Evolutionary conservation across 192 early-diverging fungal species (phyloP).

Genomic region (Backusella circina): DNA sequence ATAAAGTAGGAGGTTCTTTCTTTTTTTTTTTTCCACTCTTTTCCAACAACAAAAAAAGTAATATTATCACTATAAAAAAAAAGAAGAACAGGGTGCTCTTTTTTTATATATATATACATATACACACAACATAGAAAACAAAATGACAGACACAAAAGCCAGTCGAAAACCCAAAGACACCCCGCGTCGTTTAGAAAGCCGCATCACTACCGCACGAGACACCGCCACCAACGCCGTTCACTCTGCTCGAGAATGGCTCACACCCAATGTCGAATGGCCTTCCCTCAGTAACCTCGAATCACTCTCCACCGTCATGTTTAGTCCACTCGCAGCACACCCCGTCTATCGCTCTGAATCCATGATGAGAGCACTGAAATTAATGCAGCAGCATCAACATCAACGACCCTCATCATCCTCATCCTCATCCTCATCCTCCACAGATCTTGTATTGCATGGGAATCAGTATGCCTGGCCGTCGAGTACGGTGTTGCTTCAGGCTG

Average conservation of each 20-base stretch:
- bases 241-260: conserved; percentile 33
- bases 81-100: neutral
- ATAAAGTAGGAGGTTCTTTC: neutral
- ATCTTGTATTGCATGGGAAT: conserved; percentile 10
- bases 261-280: neutral
- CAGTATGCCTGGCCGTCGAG: conserved; percentile 30
- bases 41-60: too few species aligned
- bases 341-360: conserved; percentile 51
- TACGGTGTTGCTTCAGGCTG: conserved; percentile 36
- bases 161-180: neutral
- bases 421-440: neutral
- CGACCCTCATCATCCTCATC: neutral
- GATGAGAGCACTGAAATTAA: conserved; percentile 46
- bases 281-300: conserved; percentile 29
- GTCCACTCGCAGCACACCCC: conserved; percentile 47
- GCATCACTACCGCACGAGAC: conserved; percentile 12
- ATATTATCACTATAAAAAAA: neutral
- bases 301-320: conserved; percentile 45
- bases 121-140: too few species aligned
- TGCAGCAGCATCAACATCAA: conserved; percentile 38
- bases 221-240: conserved; percentile 13
- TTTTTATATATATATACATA: too few species aligned
- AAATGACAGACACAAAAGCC: conserved; percentile 9
- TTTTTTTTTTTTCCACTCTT: neutral
- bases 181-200: neutral